Evolutionary conservation across 495 filamentous ascomycete species (phyloP), one percentile per base, ranked within the genome.

Genomic region (Penicillium psychrofluorescens): DNA sequence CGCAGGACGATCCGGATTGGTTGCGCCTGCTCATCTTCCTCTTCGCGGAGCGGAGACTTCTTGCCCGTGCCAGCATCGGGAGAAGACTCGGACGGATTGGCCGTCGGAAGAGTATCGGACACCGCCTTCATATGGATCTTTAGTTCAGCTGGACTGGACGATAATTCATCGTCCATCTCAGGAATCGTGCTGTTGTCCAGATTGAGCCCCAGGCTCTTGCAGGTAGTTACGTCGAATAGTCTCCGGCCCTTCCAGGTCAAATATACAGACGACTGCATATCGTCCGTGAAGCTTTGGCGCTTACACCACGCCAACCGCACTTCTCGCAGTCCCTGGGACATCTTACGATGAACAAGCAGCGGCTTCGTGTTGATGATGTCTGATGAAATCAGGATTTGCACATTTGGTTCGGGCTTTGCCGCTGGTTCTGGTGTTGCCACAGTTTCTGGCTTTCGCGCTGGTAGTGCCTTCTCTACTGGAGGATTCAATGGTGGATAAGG

Each of bases 171-270:
- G 15, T 59, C 55, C 33, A 65, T 56, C 5, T 58, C 41, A 40
- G 36, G 14, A 27, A 11, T 32, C 11, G 49, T 67, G 67, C 9
- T 66, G 38, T n/a, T 47, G 49, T 42, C 22, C 22, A 22, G 72
- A 53, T 69, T 29, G 81, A 75, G 28, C 73, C 85, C 42, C 85
- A 71, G 41, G 29, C 83, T 82, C 38, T 70, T 77, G 49, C 86
- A 84, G 6, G 82, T 90, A 16, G 84, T 86, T 29, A 80, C 70
- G 45, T 85, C 79, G 51, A 81, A 94, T 2, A 95, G 56, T 46
- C 80, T 78, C 37, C 79, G 79, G 7, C 79, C 77, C 40, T 80
- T 83, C 84, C 88, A 95, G 2, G 86, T 91, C 11, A 96, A 62
- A 51, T 88, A 85, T 8, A 95, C 65, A 7, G 66, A 56, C 15